phyloP scores from a whole-genome alignment of 2,329 filamentous ascomycete species.

The Aspergillus sp. region DNA sequence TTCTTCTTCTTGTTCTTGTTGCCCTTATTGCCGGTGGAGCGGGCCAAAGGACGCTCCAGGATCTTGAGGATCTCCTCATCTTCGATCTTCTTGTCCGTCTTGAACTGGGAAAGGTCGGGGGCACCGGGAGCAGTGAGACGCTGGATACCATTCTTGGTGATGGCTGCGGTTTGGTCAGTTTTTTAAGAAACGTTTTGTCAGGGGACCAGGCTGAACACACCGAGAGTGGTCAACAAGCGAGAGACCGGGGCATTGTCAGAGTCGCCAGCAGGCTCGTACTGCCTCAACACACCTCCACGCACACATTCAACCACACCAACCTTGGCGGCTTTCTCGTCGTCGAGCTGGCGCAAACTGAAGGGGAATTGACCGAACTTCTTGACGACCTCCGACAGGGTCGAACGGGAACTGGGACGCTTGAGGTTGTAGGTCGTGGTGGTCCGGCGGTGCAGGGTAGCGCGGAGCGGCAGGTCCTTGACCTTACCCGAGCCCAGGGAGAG shows the following conservation, averaged over 20 bases:
- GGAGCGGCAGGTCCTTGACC: constrained; percentile 82
- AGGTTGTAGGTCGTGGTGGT: constrained; percentile 85
- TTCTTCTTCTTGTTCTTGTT: constrained; percentile 91
- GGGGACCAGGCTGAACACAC: constrained; percentile 47
- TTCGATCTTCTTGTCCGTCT: constrained; percentile 95
- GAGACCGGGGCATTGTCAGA: constrained; percentile 81
- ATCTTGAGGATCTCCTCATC: constrained; percentile 95
- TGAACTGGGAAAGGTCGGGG: constrained; percentile 70
- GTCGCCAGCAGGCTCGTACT: constrained; percentile 93
- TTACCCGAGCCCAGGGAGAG: constrained; percentile 87
- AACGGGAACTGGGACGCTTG: constrained; percentile 88
- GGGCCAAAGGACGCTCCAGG: constrained; percentile 72
- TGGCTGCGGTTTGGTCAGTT: constrained; percentile 50
- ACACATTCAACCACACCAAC: constrained; percentile 96
- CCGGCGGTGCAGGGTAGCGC: constrained; percentile 85
- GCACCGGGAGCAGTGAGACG: constrained; percentile 70
- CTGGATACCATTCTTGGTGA: constrained; percentile 95
- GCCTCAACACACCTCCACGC: constrained; percentile 80
- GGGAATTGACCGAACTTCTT: constrained; percentile 98
- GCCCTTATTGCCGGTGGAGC: constrained; percentile 59
- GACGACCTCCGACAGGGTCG: constrained; percentile 86
- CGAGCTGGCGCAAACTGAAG: constrained; percentile 93
- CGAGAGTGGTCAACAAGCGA: constrained; percentile 81
- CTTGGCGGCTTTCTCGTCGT: constrained; percentile 92
- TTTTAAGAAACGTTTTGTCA: background rate